Percentiles rank a stretch among this genome's conserved stretches.
Evolutionary conservation across 495 filamentous ascomycete species (phyloP).

Genomic region (Daldinia bambusicola): DNA sequence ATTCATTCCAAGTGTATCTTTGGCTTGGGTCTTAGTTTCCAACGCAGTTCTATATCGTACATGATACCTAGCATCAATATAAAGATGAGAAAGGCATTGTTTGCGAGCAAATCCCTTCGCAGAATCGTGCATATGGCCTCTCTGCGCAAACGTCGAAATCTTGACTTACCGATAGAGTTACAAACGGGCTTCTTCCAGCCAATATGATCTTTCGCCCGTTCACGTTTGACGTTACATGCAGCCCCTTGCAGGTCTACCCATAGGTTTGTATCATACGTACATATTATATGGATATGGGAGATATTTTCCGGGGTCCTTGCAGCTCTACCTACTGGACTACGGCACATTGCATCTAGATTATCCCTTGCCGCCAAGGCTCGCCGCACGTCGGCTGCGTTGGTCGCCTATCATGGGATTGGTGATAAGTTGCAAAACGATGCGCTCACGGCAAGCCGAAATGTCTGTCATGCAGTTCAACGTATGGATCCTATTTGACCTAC

Average conservation of each 20-base stretch:
- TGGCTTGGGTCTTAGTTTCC: neutral
- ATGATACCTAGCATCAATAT: neutral
- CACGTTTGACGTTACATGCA: constrained; percentile 29
- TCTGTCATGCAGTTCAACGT: constrained; percentile 4
- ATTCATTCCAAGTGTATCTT: neutral
- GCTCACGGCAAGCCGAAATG: neutral
- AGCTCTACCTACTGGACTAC: constrained; percentile 11
- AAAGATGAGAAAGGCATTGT: neutral
- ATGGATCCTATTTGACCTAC: neutral
- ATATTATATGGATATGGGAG: neutral
- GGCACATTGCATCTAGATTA: constrained; percentile 32
- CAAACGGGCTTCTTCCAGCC: neutral
- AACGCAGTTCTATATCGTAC: neutral
- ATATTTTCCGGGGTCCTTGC: constrained; percentile 27
- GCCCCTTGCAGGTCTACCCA: constrained; percentile 31
- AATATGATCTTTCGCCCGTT: neutral
- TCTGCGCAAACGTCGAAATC: neutral
- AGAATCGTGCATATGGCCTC: neutral
- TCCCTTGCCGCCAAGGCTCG: constrained; percentile 36
- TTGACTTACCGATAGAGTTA: neutral
- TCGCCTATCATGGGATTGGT: constrained; percentile 11
- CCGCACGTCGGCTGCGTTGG: constrained; percentile 2
- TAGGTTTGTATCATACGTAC: neutral
- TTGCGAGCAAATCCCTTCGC: neutral
- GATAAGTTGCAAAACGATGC: constrained; percentile 18